Base-by-base conservation (phyloP, 2,329 filamentous ascomycete species). In the Fusarium caatingaense region DNA sequence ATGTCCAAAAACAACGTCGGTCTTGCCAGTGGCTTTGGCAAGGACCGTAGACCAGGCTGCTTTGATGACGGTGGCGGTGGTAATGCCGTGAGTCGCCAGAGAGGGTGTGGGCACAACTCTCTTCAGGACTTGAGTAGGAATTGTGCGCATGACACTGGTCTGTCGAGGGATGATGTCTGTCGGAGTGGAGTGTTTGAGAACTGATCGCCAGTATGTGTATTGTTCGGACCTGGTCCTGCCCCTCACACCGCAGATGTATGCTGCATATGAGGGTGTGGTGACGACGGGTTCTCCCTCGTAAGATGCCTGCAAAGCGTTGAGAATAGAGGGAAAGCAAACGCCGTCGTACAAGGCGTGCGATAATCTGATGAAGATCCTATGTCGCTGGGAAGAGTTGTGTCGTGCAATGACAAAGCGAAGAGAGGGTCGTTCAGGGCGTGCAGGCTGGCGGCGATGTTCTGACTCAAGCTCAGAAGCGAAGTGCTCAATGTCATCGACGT, bases 11-110 rank as follows among this genome's bases (percentile, higher is more conserved):
- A 69, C 56, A 7, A 72, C 18, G 20, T 72, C 82, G 2, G 72
- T 63, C 23, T 72, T 76, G n/a, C 76, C 74, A 0, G 81, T 77
- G 25, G 78, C 57, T 11, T 78, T 76, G 6, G 80, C 78, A 8
- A 84, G 72, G 13, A 80, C 79, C 3, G 76, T 69, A 1, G 82
- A 78, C 83, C 83, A 84, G 1, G 83, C 82, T n/a, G 80, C 81
- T 58, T 84, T 84, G 69, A 84, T 73, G 21, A 84, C 56, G 1
- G 81, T 83, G 10, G 83, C 82, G 6, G 66, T 65, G 13, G 72
- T 72, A 18, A 76, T 74, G 20, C 71, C 64, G 51, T 57, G 40
- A 1, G 69, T 49, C 2, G 69, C 64, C 5, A 69, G 62, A 3
- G 72, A 72, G 8, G 45, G 59, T 25, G 63, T 62, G 20, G 60